Evolutionary conservation across 495 filamentous ascomycete genomes (phyloP).

Genomic region (Neurospora sp.): DNA sequence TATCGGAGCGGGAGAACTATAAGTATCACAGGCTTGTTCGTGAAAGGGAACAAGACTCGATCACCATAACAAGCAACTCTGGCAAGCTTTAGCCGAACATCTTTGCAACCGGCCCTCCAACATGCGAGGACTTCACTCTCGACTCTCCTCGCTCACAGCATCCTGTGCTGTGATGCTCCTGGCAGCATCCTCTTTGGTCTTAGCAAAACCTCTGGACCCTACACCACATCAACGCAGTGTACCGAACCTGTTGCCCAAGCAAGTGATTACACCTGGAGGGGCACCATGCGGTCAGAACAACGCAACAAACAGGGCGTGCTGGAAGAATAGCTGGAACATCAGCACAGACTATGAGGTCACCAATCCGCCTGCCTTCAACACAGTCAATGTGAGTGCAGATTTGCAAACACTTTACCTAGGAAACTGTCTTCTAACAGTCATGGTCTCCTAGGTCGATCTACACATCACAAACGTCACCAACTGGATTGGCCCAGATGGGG

Average conservation of each 20-base stretch:
- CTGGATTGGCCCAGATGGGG: slow-evolving; percentile 36
- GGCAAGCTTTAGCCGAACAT: not conserved
- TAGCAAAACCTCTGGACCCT: not conserved
- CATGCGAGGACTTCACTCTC: not conserved
- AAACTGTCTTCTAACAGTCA: slow-evolving; percentile 12
- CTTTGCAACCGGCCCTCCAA: not conserved
- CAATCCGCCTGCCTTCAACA: slow-evolving; percentile 19
- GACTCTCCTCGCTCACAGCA: not conserved
- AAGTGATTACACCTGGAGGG: slow-evolving; percentile 19
- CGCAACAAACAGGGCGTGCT: slow-evolving; percentile 22
- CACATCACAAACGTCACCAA: slow-evolving; percentile 27
- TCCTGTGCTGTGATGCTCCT: slow-evolving; percentile 3
- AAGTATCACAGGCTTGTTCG: not conserved
- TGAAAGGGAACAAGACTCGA: not conserved
- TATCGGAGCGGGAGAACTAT: not conserved
- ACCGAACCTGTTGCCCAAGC: slow-evolving; percentile 10
- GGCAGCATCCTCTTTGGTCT: not conserved
- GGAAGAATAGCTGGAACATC: slow-evolving; percentile 24
- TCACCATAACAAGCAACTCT: not conserved
- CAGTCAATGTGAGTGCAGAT: slow-evolving; percentile 15
- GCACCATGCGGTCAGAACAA: slow-evolving; percentile 23
- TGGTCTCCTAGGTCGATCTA: slow-evolving; percentile 10
- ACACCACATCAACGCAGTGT: not conserved
- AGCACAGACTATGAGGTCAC: slow-evolving; percentile 24
- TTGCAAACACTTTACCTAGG: slow-evolving; percentile 5